Percentiles rank a stretch among this genome's conserved stretches.
Evolutionary conservation across 371 early-diverging fungal genomes (phyloP).

Genomic region (Syncephalastrum contaminatum): DNA sequence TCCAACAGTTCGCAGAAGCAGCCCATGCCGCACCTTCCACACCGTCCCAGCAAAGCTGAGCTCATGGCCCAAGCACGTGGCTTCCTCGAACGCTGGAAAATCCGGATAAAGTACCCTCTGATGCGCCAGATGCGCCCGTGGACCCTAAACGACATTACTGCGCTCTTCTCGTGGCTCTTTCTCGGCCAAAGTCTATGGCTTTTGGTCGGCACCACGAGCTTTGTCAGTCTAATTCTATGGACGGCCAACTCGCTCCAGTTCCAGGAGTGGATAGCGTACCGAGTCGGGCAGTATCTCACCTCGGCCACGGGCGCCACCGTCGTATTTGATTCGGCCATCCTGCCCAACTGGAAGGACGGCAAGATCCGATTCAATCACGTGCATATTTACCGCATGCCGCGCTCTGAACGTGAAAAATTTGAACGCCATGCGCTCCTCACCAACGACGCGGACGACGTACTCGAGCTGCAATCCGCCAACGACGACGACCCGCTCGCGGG

Average conservation of each 20-base stretch:
- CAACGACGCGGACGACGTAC: slow-evolving; percentile 5
- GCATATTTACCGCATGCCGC: slow-evolving; percentile 51
- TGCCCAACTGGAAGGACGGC: slow-evolving; percentile 92
- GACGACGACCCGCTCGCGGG: slow-evolving; percentile 43
- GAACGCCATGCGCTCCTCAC: slow-evolving; percentile 33
- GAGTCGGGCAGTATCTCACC: slow-evolving; percentile 78
- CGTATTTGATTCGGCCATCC: slow-evolving; percentile 87
- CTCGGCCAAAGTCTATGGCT: slow-evolving; percentile 85
- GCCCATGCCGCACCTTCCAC: slow-evolving; percentile 19
- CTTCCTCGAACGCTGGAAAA: slow-evolving; percentile 51
- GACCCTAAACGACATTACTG: slow-evolving; percentile 88
- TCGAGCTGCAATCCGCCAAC: background rate
- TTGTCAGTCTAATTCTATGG: slow-evolving; percentile 78
- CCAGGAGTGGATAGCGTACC: slow-evolving; percentile 83
- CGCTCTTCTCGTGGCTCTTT: slow-evolving; percentile 88
- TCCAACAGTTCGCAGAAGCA: slow-evolving; percentile 1
- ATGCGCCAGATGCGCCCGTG: slow-evolving; percentile 76
- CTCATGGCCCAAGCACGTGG: slow-evolving; percentile 47
- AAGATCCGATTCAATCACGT: slow-evolving; percentile 88
- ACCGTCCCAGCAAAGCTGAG: slow-evolving; percentile 44
- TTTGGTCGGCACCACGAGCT: slow-evolving; percentile 89
- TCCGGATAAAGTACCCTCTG: slow-evolving; percentile 56
- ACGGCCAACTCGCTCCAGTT: slow-evolving; percentile 83
- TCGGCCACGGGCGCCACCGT: slow-evolving; percentile 83
- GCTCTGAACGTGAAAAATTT: slow-evolving; percentile 41